Base-by-base conservation (phyloP, 768 basidiomycete genomes). In the Kwoniella botswanensis region DNA sequence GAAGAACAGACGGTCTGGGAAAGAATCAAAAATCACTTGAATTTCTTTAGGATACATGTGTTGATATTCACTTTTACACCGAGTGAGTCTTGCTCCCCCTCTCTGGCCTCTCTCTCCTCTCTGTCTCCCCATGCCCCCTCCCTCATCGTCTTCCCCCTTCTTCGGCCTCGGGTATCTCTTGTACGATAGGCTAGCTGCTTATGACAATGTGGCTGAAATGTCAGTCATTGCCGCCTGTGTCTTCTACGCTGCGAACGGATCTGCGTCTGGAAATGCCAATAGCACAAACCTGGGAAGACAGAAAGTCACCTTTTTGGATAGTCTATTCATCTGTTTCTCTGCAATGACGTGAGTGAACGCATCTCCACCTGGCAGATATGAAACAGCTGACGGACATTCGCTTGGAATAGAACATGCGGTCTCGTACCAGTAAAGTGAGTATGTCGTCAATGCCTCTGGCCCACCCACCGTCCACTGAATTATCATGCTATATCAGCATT, bases 401-500 rank as follows among this genome's bases (percentile, higher is more conserved):
- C 35, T 29, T 43, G 18, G 21, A 18, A 24, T 43, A 78, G 77
- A 2, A 77, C 74, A 13, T 79, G 76, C 12, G 79, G 79, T 22
- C 70, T 81, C 26, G 76, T 76, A 5, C 74, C 79, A 4, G 64
- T 79, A 69, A 81, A 81, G 79, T 78, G 52, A 61, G 79, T 71
- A 9, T 41, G 5, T 35, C 35, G 4, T 35, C 35, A 35, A 35
- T 35, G 7, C 35, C 35, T 35, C 35, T 5, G 7, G 2, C 35
- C 35, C 35, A 35, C 4, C 35, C 35, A 35, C 35, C 35, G 7
- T 35, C 35, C 35, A 35, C 35, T 35, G 35, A 35, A 35, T 35
- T 9, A 35, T 35, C 35, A 35, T 35, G 35, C 35, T 35, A 35
- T 35, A 35, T 35, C 35, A 74, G 79, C 18, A 55, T 79, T 18